Evolutionary conservation across 73 alveolate species (phyloP), one percentile per base, ranked within the genome.

Genomic region (Urostyla sp.): DNA sequence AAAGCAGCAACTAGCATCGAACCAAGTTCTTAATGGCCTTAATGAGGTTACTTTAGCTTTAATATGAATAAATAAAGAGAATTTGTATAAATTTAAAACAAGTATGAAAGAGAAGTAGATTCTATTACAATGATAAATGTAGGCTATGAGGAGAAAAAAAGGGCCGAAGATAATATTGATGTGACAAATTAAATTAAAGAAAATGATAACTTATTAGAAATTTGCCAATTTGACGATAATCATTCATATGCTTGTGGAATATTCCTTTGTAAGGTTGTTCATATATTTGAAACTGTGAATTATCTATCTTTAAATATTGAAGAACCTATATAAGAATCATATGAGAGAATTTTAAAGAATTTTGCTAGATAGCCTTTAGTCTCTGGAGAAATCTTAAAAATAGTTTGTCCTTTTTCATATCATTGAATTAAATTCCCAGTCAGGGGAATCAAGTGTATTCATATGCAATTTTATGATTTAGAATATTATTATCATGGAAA

Each of bases 141-240:
- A 38, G 80, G 80, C 18, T 27, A 40, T 40, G 80, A 66, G 44
- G n/a, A 61, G 24, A 61, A 11, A 7, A 35, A 40, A 40, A 66
- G 80, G 31, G 80, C 36, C 11, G 80, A 66, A 37, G 58, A 40
- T 7, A 66, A 40, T 8, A 40, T 40, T 66, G 80, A 66, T 26
- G 61, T 66, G 36, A 40, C 80, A 11, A 61, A 58, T 20, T 15
- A 40, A 20, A 3, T 66, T 6, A 40, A 15, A 15, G 63, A 8
- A 26, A 32, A 45, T 27, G 7, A 36, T 35, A 66, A 66, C 30
- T 66, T 66, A 40, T 15, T 66, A 3, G 80, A 66, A 46, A 37
- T 66, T 15, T 37, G 50, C 30, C 4, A 66, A 66, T 66, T 66
- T 27, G 80, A 66, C 23, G 80, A 66, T 40, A 2, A 18, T 15